A percentile compares a stretch with the other conserved stretches of the same genome.
Conservation (phyloP, 2,329 filamentous ascomycete genomes). For the Epichloe uncinata region DNA sequence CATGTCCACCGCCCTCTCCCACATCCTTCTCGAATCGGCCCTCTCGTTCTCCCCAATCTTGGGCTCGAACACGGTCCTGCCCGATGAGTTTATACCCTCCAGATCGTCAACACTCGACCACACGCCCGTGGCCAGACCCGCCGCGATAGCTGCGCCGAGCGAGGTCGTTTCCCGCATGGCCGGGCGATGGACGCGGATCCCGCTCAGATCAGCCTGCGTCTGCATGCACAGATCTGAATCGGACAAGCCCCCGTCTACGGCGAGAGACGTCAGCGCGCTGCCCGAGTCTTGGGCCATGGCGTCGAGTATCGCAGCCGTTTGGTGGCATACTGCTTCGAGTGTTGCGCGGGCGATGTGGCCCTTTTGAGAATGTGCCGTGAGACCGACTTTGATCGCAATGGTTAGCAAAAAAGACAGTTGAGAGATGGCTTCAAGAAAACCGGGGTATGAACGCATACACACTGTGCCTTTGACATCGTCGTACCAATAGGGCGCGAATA, state of each 20-base stretch:
- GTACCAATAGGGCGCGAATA: slow-evolving; percentile 92
- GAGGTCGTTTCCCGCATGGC: slow-evolving; percentile 86
- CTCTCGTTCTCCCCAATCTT: slow-evolving; percentile 35
- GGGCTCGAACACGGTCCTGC: slow-evolving; percentile 57
- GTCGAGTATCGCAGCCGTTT: slow-evolving; percentile 82
- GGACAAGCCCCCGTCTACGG: slow-evolving; percentile 81
- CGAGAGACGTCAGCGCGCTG: slow-evolving; percentile 58
- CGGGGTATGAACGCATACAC: slow-evolving; percentile 33
- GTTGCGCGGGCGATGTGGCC: no score
- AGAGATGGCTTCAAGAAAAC: no score
- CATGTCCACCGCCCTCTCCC: slow-evolving; percentile 47
- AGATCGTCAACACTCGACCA: slow-evolving; percentile 68
- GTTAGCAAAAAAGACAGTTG: neutral
- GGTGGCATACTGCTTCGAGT: slow-evolving; percentile 88
- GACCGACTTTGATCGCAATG: slow-evolving; percentile 42
- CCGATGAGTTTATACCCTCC: slow-evolving; percentile 56
- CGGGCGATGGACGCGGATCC: slow-evolving; percentile 71
- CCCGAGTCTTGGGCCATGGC: slow-evolving; percentile 82
- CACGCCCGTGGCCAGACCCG: slow-evolving; percentile 68
- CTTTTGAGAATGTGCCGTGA: slow-evolving; percentile 72
- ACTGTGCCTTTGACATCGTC: slow-evolving; percentile 83
- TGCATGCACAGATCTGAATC: slow-evolving; percentile 86
- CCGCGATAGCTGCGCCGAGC: slow-evolving; percentile 77
- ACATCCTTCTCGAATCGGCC: slow-evolving; percentile 32
- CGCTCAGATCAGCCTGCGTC: slow-evolving; percentile 74